A percentile compares a stretch with the other conserved stretches of the same genome.
Conservation (phyloP, 805 yeast species). For the Schizosaccharomyces pombe region DNA sequence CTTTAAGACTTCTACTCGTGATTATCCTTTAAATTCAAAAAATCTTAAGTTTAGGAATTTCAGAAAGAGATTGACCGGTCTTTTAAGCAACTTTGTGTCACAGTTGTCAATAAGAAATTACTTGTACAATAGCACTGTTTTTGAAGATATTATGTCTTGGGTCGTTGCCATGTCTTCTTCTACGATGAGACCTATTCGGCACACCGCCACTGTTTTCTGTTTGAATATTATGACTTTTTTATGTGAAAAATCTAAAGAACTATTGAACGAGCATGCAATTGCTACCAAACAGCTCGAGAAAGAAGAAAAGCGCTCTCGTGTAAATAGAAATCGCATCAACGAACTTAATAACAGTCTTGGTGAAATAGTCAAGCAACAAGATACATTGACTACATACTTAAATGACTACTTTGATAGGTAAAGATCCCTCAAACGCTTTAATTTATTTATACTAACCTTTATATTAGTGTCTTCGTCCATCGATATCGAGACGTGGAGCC, state of each 20-base stretch:
- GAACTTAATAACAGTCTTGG: conserved; percentile 22
- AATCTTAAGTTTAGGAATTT: conserved; percentile 26
- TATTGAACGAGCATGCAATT: conserved; percentile 18
- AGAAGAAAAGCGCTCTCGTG: conserved; percentile 17
- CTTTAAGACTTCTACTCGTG: conserved; percentile 30
- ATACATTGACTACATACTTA: conserved; percentile 31
- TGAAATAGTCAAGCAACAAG: conserved; percentile 27
- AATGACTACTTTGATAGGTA: conserved; percentile 22
- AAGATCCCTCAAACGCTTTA: neutral
- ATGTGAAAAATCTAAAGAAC: conserved; percentile 24
- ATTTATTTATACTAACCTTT: conserved; percentile 25
- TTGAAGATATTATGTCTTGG: conserved; percentile 49
- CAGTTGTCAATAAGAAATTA: conserved; percentile 37
- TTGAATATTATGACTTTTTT: conserved; percentile 37
- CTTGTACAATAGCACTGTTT: conserved; percentile 20
- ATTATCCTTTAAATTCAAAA: conserved; percentile 40
- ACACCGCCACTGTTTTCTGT: conserved; percentile 35
- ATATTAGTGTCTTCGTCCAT: conserved; percentile 42
- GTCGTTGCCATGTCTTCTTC: conserved; percentile 47
- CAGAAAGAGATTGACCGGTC: conserved; percentile 29
- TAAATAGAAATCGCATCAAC: conserved; percentile 13
- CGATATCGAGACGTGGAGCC: conserved; percentile 65
- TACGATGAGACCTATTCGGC: conserved; percentile 46
- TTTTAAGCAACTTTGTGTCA: conserved; percentile 29
- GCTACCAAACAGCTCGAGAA: conserved; percentile 18